These are phyloP conservation scores for Bolboschoenus planiculmis DNA, from an alignment of 176 grass and related monocot genomes.

Conservation along the genomic window DNA sequence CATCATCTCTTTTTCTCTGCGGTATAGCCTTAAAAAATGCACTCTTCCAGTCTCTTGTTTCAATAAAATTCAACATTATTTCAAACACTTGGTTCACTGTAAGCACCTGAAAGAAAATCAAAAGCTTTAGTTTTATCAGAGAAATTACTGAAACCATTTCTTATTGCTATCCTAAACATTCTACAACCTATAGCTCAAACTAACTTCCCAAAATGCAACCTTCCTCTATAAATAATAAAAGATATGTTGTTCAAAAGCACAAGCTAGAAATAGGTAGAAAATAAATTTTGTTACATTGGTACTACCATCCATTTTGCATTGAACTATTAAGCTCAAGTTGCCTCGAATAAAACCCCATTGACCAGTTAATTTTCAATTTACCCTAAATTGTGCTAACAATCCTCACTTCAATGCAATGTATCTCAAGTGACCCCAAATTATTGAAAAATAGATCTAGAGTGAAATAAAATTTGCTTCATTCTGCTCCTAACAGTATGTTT, in stretches of 20 bases:
- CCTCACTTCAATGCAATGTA: not conserved
- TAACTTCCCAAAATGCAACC: not conserved
- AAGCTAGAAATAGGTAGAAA: not conserved
- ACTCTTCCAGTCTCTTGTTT: conserved; percentile 88
- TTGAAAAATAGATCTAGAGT: not conserved
- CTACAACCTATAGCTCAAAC: not conserved
- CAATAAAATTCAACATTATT: conserved; percentile 88
- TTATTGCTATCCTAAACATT: not conserved
- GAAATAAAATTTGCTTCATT: not conserved
- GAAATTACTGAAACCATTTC: not conserved
- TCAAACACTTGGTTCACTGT: conserved; percentile 97
- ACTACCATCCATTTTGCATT: not conserved
- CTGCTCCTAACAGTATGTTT: not conserved
- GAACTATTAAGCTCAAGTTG: not conserved
- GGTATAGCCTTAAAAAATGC: conserved; percentile 91
- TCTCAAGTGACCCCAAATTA: not conserved
- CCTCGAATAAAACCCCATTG: not conserved
- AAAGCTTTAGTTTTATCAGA: not conserved
- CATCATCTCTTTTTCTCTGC: conserved; percentile 57
- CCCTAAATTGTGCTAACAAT: not conserved
- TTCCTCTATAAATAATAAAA: not conserved
- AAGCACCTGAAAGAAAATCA: conserved; percentile 49
- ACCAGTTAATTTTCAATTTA: not conserved
- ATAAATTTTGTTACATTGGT: not conserved
- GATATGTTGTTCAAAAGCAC: not conserved